phyloP scores from a whole-genome alignment of 441 rosid species.

The Lepidium campestre region DNA sequence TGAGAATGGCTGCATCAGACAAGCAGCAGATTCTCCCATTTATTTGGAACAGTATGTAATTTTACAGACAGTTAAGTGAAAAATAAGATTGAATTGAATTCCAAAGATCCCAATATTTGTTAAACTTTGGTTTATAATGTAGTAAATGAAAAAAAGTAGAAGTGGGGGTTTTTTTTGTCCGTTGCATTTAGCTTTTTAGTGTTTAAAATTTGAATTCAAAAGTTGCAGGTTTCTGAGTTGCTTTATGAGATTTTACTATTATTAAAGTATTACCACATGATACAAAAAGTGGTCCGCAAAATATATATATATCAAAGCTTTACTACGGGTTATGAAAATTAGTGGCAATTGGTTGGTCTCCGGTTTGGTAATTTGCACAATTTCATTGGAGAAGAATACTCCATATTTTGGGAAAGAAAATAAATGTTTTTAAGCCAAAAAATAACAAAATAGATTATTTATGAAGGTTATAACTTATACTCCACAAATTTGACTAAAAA shows the following conservation, averaged over 20 bases:
- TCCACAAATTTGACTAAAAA: too few species aligned
- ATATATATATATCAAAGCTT: background rate
- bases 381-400: too few species aligned
- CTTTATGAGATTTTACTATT: slow-evolving; percentile 5
- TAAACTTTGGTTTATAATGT: background rate
- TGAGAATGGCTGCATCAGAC: slow-evolving; percentile 69
- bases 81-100: background rate
- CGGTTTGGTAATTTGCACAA: too few species aligned
- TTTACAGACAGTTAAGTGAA: slow-evolving; percentile 7
- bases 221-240: background rate
- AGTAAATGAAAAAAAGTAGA: background rate
- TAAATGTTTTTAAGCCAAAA: too few species aligned
- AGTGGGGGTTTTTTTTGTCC: slow-evolving; percentile 1
- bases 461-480: too few species aligned
- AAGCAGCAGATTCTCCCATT: slow-evolving; percentile 56
- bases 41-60: slow-evolving; percentile 16
- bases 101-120: background rate
- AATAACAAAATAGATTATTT: too few species aligned
- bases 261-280: background rate
- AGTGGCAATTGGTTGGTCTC: too few species aligned
- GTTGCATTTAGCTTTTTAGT: slow-evolving; percentile 20
- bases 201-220: slow-evolving; percentile 31
- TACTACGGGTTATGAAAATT: too few species aligned
- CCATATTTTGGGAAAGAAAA: too few species aligned
- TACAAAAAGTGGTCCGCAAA: background rate